Base-by-base conservation (phyloP, 2,329 filamentous ascomycete genomes). In the Aspergillus pseudonomiae region DNA sequence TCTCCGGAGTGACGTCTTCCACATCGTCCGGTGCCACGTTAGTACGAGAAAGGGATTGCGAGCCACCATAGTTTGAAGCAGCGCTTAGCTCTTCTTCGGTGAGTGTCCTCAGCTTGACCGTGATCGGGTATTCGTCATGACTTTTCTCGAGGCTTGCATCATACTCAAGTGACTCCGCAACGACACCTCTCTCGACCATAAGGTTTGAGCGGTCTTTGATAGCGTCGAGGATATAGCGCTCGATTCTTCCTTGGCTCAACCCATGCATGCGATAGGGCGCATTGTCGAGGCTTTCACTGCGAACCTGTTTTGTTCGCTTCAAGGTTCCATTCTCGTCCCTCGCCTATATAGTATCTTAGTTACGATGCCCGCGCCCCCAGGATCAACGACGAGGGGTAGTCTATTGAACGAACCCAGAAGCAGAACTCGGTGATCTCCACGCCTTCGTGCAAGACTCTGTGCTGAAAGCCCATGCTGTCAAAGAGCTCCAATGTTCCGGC, bases 191-290 rank as follows among this genome's bases (percentile, higher is more conserved):
- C 69, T 91, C 88, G 11, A 91, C 82, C 3, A 71, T 71, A 52
- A 88, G 82, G 16, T 83, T 81, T 6, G 82, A 83, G 67, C 84
- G 75, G 59, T 84, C 78, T 66, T 83, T 82, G 59, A 90, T 85
- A 46, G 84, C 82, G 65, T 90, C 87, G 0, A 89, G 79, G 70
- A 91, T 89, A 73, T 88, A 89, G 0, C 84, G 81, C 71, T 92
- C 90, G 64, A 92, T 87, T 2, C 89, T 84, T 3, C 89, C 90
- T 76, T 93, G 90, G 68, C 92, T 88, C 53, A 93, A 74, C 11
- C 90, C 86, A 2, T 87, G 83, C 72, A 91, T 85, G 55, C 86
- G 34, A n/a, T 60, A 60, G 14, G 63, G 85, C 66, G 90, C 91
- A 1, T 85, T 81, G 6, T 84, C 87, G 45, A 91, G 77, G 0